Conservation (phyloP, 1,284 basidiomycete species). For the Afroboletus lepidellus region DNA sequence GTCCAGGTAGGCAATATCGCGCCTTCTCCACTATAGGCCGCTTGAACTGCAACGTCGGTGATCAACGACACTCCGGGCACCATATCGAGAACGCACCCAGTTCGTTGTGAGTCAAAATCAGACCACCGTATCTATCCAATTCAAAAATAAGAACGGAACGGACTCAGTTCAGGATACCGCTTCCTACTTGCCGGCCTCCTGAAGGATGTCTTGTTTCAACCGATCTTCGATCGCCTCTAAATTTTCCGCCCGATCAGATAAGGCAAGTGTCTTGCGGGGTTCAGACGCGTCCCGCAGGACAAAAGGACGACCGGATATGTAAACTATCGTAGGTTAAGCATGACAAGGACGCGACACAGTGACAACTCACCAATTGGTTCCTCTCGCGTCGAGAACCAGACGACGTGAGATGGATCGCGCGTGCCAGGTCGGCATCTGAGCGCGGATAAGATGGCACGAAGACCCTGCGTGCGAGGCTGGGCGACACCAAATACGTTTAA, state of each 20-base stretch:
- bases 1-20: constrained; percentile 95
- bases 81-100: constrained; percentile 46
- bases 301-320: constrained; percentile 93
- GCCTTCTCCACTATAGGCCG: constrained; percentile 70
- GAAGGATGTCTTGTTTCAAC: constrained; percentile 91
- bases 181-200: constrained; percentile 73
- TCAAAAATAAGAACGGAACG: constrained; percentile 5
- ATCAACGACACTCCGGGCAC: background rate
- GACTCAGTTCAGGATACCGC: background rate
- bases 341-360: background rate
- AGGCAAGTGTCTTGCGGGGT: constrained; percentile 76
- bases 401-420: constrained; percentile 63
- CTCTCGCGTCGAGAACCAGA: constrained; percentile 85
- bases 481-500: constrained; percentile 93
- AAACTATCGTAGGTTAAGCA: constrained; percentile 45
- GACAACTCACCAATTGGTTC: constrained; percentile 68
- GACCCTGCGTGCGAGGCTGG: constrained; percentile 91
- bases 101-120: constrained; percentile 93
- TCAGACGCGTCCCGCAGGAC: constrained; percentile 92
- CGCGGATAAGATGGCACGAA: constrained; percentile 89
- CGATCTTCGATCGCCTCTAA: constrained; percentile 93
- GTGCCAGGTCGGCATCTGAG: constrained; percentile 75
- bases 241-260: constrained; percentile 93
- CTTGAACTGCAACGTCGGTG: constrained; percentile 30
- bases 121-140: constrained; percentile 72